Conservation (phyloP, 345 rosid species). For the Microcos paniculata region DNA sequence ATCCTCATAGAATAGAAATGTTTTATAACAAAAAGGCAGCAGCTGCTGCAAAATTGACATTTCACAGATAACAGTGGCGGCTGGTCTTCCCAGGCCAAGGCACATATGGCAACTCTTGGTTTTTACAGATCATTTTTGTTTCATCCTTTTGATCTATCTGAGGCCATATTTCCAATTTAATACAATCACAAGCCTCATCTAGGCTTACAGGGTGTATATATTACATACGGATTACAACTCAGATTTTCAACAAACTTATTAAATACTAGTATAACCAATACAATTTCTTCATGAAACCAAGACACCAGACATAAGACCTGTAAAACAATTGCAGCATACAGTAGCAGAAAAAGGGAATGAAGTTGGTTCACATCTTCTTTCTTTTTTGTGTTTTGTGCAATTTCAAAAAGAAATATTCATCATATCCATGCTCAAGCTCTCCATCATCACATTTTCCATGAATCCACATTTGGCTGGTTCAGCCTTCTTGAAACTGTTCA, state of each 20-base stretch:
- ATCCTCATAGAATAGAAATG: not conserved
- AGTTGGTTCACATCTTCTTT: not conserved
- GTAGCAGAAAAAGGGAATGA: not conserved
- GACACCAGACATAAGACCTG: not conserved
- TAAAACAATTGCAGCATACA: conserved; percentile 2
- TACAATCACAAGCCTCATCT: conserved; percentile 2
- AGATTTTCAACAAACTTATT: not conserved
- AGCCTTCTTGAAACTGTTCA: conserved; percentile 33
- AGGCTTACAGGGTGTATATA: not conserved
- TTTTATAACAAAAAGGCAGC: not conserved
- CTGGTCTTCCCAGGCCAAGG: not conserved
- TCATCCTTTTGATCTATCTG: conserved; percentile 6
- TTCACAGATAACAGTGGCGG: not conserved
- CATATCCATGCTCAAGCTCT: conserved; percentile 62
- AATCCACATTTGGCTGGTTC: conserved; percentile 37
- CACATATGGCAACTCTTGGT: not conserved
- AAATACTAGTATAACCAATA: not conserved
- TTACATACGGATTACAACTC: not conserved
- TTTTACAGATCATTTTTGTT: conserved; percentile 4
- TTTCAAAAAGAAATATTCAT: conserved; percentile 47
- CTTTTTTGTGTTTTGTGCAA: conserved; percentile 20
- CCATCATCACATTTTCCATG: conserved; percentile 57
- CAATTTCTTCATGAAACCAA: not conserved
- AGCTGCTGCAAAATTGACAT: not conserved
- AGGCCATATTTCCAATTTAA: not conserved